phyloP scores from a whole-genome alignment of 2,329 filamentous ascomycete species.

The Parastagonospora nodorum region DNA sequence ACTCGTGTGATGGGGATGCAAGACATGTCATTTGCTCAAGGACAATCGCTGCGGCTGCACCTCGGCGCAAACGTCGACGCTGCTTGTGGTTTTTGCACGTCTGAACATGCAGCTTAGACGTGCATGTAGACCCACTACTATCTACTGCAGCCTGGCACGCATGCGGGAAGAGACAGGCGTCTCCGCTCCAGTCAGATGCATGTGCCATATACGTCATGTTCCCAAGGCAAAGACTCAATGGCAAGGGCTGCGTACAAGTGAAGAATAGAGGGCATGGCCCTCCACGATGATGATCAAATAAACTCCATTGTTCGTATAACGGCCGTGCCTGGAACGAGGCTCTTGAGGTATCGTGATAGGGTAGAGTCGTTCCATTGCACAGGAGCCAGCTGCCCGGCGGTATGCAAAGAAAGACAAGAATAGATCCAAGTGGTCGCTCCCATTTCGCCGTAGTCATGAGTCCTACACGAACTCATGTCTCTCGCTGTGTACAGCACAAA shows the following conservation, averaged over 20 bases:
- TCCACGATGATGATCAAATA: constrained; percentile 7
- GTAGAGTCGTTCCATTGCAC: constrained; percentile 21
- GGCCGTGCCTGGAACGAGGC: constrained; percentile 29
- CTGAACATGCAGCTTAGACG: no score
- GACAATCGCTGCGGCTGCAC: no score
- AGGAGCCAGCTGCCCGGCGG: constrained; percentile 29
- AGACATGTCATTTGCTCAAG: no score
- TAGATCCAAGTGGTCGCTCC: constrained; percentile 39
- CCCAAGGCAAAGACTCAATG: not conserved
- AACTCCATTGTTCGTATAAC: constrained; percentile 44
- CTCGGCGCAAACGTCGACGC: no score
- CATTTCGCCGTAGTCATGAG: constrained; percentile 43
- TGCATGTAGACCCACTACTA: no score
- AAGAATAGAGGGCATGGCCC: constrained; percentile 24
- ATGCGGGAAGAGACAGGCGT: no score
- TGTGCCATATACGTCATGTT: not conserved
- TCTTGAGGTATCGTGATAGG: constrained; percentile 29
- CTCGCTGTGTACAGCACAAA: constrained; percentile 27
- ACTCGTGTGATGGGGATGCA: no score
- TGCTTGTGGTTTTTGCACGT: no score
- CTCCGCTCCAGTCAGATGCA: not conserved
- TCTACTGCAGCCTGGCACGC: no score
- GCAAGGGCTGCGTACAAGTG: constrained; percentile 16
- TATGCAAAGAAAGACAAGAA: constrained; percentile 47
- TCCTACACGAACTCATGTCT: constrained; percentile 36